A percentile compares a stretch with the other conserved stretches of the same genome.
Conservation (phyloP, 371 early-diverging fungal genomes). For the Mucor mucedo region DNA sequence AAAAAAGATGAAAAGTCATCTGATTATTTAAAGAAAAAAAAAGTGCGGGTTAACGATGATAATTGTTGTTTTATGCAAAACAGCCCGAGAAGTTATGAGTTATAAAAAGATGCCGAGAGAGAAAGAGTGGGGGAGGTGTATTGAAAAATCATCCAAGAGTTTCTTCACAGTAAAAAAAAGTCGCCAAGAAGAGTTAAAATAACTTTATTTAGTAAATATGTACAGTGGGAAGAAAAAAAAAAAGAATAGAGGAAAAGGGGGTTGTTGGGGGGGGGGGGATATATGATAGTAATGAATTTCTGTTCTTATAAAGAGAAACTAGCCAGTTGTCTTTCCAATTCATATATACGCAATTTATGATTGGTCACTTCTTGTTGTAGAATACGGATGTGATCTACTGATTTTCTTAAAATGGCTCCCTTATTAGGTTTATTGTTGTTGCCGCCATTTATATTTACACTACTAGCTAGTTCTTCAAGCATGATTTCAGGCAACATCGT, state of each 20-base stretch:
- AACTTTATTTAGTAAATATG: not conserved
- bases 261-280: not conserved
- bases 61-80: too few species aligned
- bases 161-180: too few species aligned
- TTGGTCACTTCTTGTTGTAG: conserved; percentile 64
- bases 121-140: too few species aligned
- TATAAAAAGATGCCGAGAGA: too few species aligned
- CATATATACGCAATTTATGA: conserved; percentile 68
- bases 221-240: not conserved
- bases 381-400: conserved; percentile 88
- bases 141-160: too few species aligned
- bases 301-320: not conserved
- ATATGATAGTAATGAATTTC: not conserved
- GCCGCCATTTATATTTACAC: conserved; percentile 31
- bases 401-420: conserved; percentile 85
- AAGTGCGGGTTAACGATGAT: too few species aligned
- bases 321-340: conserved; percentile 63
- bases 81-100: too few species aligned
- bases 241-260: not conserved
- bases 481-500: conserved; percentile 80
- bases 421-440: conserved; percentile 74
- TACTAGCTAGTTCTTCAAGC: conserved; percentile 58
- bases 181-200: too few species aligned
- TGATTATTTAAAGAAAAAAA: too few species aligned
- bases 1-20: too few species aligned